Evolutionary conservation across 768 basidiomycete species (phyloP).

Genomic region (Mrakia frigida): DNA sequence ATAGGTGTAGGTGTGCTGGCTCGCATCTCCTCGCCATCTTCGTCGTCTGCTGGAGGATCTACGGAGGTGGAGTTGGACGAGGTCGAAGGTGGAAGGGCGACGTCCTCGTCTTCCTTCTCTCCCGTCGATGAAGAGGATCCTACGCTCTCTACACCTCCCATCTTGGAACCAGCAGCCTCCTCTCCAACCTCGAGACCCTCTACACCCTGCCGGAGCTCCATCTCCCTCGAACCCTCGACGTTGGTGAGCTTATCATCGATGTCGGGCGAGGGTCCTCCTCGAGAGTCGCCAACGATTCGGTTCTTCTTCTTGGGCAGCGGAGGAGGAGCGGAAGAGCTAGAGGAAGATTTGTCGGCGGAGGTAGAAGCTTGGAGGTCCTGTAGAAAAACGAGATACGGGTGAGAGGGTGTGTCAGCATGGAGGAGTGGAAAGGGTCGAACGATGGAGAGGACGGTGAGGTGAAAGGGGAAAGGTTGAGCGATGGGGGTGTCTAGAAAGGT

Average conservation of each 20-base stretch:
- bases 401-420: neutral
- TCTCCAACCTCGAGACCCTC: conserved; percentile 18
- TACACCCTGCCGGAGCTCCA: conserved; percentile 24
- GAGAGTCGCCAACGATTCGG: neutral
- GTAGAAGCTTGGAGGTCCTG: neutral
- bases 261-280: neutral
- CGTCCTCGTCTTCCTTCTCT: neutral
- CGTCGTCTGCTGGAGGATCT: neutral
- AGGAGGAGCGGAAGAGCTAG: neutral
- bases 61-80: neutral
- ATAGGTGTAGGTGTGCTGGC: conserved; percentile 3
- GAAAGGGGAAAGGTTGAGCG: neutral
- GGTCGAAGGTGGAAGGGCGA: neutral
- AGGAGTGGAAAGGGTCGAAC: neutral
- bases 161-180: neutral
- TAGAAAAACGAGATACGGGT: no score
- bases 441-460: neutral
- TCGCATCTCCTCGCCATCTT: neutral
- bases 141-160: neutral
- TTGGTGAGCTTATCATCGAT: neutral
- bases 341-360: neutral
- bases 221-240: conserved; percentile 1
- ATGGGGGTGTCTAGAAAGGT: neutral
- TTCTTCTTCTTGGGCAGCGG: conserved; percentile 26
- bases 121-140: neutral